Base-by-base conservation (phyloP, 192 early-diverging fungal species). In the Umbelopsis ramanniana region DNA sequence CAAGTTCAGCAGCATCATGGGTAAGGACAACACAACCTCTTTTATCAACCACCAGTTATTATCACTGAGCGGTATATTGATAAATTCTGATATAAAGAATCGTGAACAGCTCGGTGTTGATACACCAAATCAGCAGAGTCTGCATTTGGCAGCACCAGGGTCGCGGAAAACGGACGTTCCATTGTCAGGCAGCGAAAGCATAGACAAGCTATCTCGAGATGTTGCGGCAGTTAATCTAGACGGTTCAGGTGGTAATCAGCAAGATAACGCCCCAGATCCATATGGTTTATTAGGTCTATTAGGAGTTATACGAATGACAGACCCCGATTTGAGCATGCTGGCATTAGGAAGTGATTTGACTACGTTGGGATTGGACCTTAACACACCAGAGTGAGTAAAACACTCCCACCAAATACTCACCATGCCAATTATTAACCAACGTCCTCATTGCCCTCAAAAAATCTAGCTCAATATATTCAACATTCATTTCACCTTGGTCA, bases 261-360 rank as follows among this genome's bases (percentile, higher is more conserved):
- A 55, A 38, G 67, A 46, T 15, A 48, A 26, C 22, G 45, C 67
- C 0, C 55, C 78, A 37, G 91, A 96, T 78, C 87, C 87, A 52
- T 95, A 87, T 76, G 94, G 93, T 4, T 84, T 98, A 71, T 82
- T 94, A 46, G 96, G 96, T n/a, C 84, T 99, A 54, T 81, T 98
- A 68, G 90, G 90, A 52, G 88, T 94, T 45, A 91, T 96, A 66
- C 85, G 93, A 35, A 87, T 91, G 85, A 86, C 88, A 10, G 90
- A 94, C 79, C 89, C 88, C 26, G 93, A 93, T 78, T 78, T 83
- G 47, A 92, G 89, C 37, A 92, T 92, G 80, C 84, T 96, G 71
- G 91, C 93, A 33, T 87, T 96, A n/a, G 97, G 96, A 1, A 88
- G 88, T 74, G 96, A 99, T 81, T 82, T 97, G 63, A 93, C 96